Base-by-base conservation (phyloP, 2,329 filamentous ascomycete genomes). In the Epichloe hybrida region DNA sequence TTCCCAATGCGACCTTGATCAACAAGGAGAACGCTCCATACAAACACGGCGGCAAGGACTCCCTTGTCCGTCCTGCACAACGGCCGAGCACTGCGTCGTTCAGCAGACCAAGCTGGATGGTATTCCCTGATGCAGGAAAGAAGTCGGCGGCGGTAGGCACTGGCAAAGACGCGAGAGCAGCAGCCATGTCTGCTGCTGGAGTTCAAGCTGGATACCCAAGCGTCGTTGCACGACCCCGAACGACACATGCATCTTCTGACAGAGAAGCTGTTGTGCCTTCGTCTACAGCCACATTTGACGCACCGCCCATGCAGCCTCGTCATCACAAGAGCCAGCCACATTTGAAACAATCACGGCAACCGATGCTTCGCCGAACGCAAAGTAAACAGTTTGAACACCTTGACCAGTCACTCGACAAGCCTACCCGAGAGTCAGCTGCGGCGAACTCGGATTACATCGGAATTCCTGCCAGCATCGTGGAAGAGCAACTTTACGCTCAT, bases 281-380 rank as follows among this genome's bases (percentile, higher is more conserved):
- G 35, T 49, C 48, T 11, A 52, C 49, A 43, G 49, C 43, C 20
- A 43, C 55, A 12, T 36, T 58, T 11, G 59, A 64, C 46, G 53
- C 55, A 20, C 54, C 58, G 44, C 53, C 62, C 35, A 58, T 63
- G 31, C 66, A 69, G 49, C 68, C 69, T 52, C 73, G 75, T 36
- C 75, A 78, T 47, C 65, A 73, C 64, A 76, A 72, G 61, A 78
- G 74, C 58, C 76, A 79, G 61, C 75, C 76, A 11, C 69, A 72
- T 50, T 66, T 79, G 47, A 74, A 73, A 55, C 56, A 61, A 44
- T 56, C 62, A 45, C 67, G 71, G 50, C 66, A 65, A 48, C 70
- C 63, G 31, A 57, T 66, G 20, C 61, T 73, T 35, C 66, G 71
- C 47, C 65, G 68, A 46, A 73, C 70, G 1, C 71, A 75, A 54